These are phyloP conservation scores for Phoenix roebelenii DNA, from an alignment of 176 grass and related monocot species.

Conservation along the genomic window DNA sequence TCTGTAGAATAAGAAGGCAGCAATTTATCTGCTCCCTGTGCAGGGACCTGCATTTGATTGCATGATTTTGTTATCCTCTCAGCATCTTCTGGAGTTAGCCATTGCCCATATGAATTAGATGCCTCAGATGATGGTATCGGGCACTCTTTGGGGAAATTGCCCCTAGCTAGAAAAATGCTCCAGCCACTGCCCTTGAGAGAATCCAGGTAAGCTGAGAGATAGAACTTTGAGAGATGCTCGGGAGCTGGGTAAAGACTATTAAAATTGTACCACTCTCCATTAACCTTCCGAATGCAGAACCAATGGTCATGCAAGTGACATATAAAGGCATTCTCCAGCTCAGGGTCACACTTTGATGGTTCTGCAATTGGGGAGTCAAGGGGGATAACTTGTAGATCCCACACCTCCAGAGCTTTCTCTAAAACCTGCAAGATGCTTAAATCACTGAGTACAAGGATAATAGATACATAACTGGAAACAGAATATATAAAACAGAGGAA, in stretches of 20 bases:
- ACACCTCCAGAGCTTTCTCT: slow-evolving; percentile 88
- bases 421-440: slow-evolving; percentile 39
- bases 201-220: slow-evolving; percentile 77
- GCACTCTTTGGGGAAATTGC: slow-evolving; percentile 86
- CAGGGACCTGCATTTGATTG: slow-evolving; percentile 39
- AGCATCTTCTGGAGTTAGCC: slow-evolving; percentile 84
- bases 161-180: slow-evolving; percentile 82
- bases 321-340: slow-evolving; percentile 86
- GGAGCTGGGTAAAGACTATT: slow-evolving; percentile 96
- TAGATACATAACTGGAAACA: too few species aligned
- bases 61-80: slow-evolving; percentile 57
- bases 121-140: slow-evolving; percentile 46
- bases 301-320: slow-evolving; percentile 90
- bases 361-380: slow-evolving; percentile 61
- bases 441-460: too few species aligned
- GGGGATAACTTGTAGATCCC: slow-evolving; percentile 84
- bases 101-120: slow-evolving; percentile 72
- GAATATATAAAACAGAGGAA: too few species aligned
- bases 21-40: slow-evolving; percentile 13
- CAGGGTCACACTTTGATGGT: slow-evolving; percentile 59
- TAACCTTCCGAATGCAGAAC: slow-evolving; percentile 97
- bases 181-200: slow-evolving; percentile 88
- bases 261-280: slow-evolving; percentile 92
- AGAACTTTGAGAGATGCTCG: slow-evolving; percentile 89
- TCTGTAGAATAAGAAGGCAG: slow-evolving; percentile 8